Percentiles rank a stretch among this genome's conserved stretches.
Conservation (phyloP, 345 rosid species). For the Eucalyptus tenuipes region DNA sequence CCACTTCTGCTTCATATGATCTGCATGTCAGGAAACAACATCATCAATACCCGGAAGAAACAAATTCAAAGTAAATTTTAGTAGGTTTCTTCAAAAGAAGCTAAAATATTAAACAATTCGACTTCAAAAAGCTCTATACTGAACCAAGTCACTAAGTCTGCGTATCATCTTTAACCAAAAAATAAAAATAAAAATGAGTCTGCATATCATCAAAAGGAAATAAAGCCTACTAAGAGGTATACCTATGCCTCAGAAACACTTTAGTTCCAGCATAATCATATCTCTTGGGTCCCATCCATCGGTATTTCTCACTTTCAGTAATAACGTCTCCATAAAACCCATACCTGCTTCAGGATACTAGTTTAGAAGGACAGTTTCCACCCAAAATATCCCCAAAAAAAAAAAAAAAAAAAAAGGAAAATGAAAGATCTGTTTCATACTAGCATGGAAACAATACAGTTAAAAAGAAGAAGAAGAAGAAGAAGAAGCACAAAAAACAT, state of each 20-base stretch:
- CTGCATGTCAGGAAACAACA: constrained; percentile 12
- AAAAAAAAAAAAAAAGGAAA: not conserved
- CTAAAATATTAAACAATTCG: not conserved
- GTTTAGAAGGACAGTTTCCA: not conserved
- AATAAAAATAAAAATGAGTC: too few relatives aligned
- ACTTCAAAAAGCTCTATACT: not conserved
- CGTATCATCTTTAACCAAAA: not conserved
- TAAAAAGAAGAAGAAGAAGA: not conserved
- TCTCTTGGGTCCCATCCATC: constrained; percentile 98
- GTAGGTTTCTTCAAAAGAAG: not conserved
- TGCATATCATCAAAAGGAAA: not conserved
- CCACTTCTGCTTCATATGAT: constrained; percentile 83
- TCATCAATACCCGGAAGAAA: not conserved
- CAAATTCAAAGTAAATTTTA: not conserved
- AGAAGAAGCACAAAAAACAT: not conserved
- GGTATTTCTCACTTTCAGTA: constrained; percentile 82
- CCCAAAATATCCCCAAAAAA: not conserved
- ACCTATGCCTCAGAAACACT: constrained; percentile 86
- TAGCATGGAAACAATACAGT: not conserved
- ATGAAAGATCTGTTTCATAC: not conserved
- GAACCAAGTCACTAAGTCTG: not conserved
- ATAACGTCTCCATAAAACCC: constrained; percentile 98
- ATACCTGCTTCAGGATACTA: constrained; percentile 27
- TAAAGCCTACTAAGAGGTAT: not conserved
- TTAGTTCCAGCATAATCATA: constrained; percentile 95